Base-by-base conservation (phyloP, 176 grass and related monocot genomes). In the Oryza brachyantha region DNA sequence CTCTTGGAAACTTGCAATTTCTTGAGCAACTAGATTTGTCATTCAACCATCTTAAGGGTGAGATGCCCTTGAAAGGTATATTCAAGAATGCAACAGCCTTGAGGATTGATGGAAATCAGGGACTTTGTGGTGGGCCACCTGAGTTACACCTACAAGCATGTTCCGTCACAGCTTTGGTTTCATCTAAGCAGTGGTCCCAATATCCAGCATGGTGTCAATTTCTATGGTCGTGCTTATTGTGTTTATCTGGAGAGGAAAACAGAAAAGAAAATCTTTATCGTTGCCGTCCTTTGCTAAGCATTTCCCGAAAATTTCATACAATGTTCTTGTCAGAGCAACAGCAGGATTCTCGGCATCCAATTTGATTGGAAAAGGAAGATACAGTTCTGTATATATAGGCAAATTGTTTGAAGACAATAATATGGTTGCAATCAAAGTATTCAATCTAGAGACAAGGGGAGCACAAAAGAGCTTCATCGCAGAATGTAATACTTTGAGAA, bases 11-110 rank as follows among this genome's bases (percentile, higher is more conserved):
- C 10, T 3, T 84, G 0, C 29, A 66, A 2, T 8, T n/a, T 52
- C 61, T 84, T 54, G 7, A 24, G 1, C 8, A 54, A 17, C 61
- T 88, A n/a, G 62, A 88, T 46, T 45, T 83, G 22, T 83, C 80
- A 19, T 66, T 55, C 34, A 79, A 79, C 39, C 19, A 83, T n/a
- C 64, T 87, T 13, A 5, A 63, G 0, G 84, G 84, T 69, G 27
- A 82, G 58, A 50, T 82, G 21, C 78, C 84, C 17, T 34, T 3
- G 22, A 67, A 41, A 10, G 32, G 84, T 21, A 38, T 87, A 4
- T 87, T 87, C 63, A 38, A 21, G 8, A 87, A 82, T 22, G 17
- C n/a, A 5, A 70, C 64, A 39, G 63, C 61, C 1, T 0, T 63
- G 2, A 2, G 2, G 8, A 82, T 87, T 43, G 28, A 16, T 55